Conservation (phyloP, 2,329 filamentous ascomycete genomes). For the Cercospora zeina region DNA sequence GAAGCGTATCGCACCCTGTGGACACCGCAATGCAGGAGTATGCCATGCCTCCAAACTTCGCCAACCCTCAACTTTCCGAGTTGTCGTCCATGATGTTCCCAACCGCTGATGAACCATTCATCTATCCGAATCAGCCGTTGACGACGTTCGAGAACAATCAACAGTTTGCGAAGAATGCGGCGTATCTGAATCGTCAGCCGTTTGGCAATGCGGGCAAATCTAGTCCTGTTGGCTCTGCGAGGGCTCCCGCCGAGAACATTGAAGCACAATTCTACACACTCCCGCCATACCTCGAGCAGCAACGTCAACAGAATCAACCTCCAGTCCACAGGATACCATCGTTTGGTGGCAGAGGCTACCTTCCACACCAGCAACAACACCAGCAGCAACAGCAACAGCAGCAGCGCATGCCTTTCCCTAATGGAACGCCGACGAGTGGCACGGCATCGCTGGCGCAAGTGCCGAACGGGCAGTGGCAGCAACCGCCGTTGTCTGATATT, state of each 20-base stretch:
- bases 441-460: conserved; percentile 23
- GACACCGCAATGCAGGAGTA: conserved; percentile 28
- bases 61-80: conserved; percentile 60
- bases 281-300: conserved; percentile 68
- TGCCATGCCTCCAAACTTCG: conserved; percentile 34
- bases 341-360: conserved; percentile 25
- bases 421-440: conserved; percentile 24
- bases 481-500: conserved; percentile 38
- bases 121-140: conserved; percentile 75
- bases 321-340: conserved; percentile 26
- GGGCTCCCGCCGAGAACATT: conserved; percentile 56
- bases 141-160: conserved; percentile 55
- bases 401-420: conserved; percentile 28
- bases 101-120: conserved; percentile 68
- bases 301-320: conserved; percentile 31
- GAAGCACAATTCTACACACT: conserved; percentile 73
- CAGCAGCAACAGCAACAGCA: background rate
- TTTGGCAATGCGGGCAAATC: conserved; percentile 23
- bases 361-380: conserved; percentile 6
- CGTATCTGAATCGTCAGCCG: conserved; percentile 18
- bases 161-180: conserved; percentile 39
- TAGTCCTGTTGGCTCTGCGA: conserved; percentile 21
- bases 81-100: conserved; percentile 80
- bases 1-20: conserved; percentile 28
- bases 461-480: conserved; percentile 27